phyloP scores from a whole-genome alignment of 345 rosid species.

The Aquilaria yunnanensis region DNA sequence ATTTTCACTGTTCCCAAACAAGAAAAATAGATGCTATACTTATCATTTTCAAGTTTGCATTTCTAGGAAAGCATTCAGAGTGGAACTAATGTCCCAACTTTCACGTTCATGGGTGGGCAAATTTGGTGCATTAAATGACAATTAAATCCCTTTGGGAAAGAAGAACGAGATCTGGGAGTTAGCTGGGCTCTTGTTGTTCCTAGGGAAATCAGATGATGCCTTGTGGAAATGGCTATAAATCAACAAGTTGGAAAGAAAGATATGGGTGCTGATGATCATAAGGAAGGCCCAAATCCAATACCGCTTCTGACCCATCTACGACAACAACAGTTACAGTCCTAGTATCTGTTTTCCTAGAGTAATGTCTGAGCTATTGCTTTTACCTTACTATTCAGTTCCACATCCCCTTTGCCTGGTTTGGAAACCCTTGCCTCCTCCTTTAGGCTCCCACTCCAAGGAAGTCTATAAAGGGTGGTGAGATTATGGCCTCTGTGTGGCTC shows the following conservation, averaged over 20 bases:
- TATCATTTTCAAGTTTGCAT: too few species aligned
- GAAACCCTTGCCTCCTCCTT: conserved; percentile 7
- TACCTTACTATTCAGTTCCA: conserved; percentile 8
- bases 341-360: conserved; percentile 3
- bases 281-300: conserved; percentile 3
- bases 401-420: conserved; percentile 6
- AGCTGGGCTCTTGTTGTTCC: too few species aligned
- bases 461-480: conserved; percentile 47
- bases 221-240: too few species aligned
- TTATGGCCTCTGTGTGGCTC: conserved; percentile 17
- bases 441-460: conserved; percentile 56
- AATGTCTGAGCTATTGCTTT: conserved; percentile 8
- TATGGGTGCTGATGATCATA: conserved; percentile 3
- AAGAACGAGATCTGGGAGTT: too few species aligned
- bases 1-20: not conserved
- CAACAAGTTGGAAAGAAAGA: not conserved
- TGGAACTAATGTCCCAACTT: too few species aligned
- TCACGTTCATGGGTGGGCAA: too few species aligned
- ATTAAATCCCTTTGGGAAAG: too few species aligned
- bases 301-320: conserved; percentile 1
- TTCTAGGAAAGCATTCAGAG: too few species aligned
- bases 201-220: too few species aligned
- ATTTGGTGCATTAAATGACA: not conserved
- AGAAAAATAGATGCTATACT: not conserved
- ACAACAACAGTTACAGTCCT: not conserved